These are phyloP conservation scores for Aspergillus felis DNA, from an alignment of 2,329 filamentous ascomycete genomes.

Conservation along the genomic window DNA sequence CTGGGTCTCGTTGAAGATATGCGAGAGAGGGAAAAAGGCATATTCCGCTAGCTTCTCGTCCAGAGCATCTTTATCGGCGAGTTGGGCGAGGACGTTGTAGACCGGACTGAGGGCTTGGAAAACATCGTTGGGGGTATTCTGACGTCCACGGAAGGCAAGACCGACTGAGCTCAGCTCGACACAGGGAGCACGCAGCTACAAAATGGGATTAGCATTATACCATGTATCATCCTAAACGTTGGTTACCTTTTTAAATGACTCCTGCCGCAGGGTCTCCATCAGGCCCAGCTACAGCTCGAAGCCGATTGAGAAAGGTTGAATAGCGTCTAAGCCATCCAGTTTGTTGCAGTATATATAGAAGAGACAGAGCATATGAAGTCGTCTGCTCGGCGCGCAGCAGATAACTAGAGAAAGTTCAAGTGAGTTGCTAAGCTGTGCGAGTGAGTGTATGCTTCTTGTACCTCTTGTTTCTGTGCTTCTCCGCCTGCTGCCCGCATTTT, in stretches of 20 bases:
- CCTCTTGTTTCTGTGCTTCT: background rate
- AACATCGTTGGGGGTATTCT: conserved; percentile 45
- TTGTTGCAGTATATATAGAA: too few species aligned
- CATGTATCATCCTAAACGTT: background rate
- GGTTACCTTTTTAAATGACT: conserved; percentile 40
- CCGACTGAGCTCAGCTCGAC: conserved; percentile 55
- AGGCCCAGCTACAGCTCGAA: background rate
- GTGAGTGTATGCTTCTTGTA: background rate
- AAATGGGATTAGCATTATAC: conserved; percentile 15
- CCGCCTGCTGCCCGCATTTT: conserved; percentile 21
- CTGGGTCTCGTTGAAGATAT: conserved; percentile 74
- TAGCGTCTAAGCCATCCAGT: background rate
- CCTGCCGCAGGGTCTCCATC: conserved; percentile 39
- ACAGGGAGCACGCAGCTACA: conserved; percentile 55
- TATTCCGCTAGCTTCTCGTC: conserved; percentile 89
- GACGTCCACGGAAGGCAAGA: conserved; percentile 47
- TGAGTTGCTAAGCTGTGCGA: background rate
- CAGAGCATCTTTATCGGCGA: conserved; percentile 46
- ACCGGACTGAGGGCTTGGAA: conserved; percentile 46
- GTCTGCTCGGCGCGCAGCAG: background rate
- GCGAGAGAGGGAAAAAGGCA: conserved; percentile 86
- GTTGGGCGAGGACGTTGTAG: conserved; percentile 32
- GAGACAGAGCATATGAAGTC: background rate
- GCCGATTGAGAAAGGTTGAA: background rate
- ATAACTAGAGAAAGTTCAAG: background rate